Percentiles rank a stretch among this genome's conserved stretches.
phyloP scores from a whole-genome alignment of 148 eudicot species.

The Nepenthes gracilis region DNA sequence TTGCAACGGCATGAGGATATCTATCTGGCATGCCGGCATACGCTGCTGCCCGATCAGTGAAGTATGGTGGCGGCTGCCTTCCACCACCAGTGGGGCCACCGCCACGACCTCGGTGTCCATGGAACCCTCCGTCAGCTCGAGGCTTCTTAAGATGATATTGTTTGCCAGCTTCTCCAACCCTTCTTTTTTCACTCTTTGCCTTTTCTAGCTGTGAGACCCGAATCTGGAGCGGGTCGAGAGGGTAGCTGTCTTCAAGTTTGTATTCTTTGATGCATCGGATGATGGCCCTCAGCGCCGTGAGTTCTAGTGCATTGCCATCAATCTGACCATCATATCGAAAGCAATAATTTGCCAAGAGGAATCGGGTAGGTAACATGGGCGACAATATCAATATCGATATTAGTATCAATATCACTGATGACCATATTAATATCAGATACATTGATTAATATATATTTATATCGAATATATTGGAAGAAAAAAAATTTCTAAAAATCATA shows the following conservation, averaged over 20 bases:
- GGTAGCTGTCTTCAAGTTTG: slow-evolving; percentile 4
- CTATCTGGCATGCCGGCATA: slow-evolving; percentile 16
- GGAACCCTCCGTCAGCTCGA: slow-evolving; percentile 19
- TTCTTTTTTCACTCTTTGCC: slow-evolving; percentile 25
- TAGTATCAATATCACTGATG: too few species aligned
- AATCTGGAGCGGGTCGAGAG: slow-evolving; percentile 34
- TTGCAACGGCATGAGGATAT: slow-evolving; percentile 16
- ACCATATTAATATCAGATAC: too few species aligned
- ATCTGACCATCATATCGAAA: not conserved
- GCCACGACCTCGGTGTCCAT: slow-evolving; percentile 8
- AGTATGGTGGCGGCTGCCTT: slow-evolving; percentile 8
- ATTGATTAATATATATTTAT: too few species aligned
- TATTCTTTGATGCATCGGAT: slow-evolving; percentile 8
- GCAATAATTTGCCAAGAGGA: not conserved
- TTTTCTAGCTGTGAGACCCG: slow-evolving; percentile 49
- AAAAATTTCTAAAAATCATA: too few species aligned
- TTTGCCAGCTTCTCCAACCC: slow-evolving; percentile 19
- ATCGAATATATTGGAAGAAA: too few species aligned
- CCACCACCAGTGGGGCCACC: slow-evolving; percentile 6
- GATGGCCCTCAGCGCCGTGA: slow-evolving; percentile 7
- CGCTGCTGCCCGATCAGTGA: slow-evolving; percentile 6
- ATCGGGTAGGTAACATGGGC: not conserved
- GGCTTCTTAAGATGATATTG: slow-evolving; percentile 27
- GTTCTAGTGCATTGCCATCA: slow-evolving; percentile 5
- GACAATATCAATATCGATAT: too few species aligned